Conservation (phyloP, 768 basidiomycete species). For the Podaxis rugospora region DNA sequence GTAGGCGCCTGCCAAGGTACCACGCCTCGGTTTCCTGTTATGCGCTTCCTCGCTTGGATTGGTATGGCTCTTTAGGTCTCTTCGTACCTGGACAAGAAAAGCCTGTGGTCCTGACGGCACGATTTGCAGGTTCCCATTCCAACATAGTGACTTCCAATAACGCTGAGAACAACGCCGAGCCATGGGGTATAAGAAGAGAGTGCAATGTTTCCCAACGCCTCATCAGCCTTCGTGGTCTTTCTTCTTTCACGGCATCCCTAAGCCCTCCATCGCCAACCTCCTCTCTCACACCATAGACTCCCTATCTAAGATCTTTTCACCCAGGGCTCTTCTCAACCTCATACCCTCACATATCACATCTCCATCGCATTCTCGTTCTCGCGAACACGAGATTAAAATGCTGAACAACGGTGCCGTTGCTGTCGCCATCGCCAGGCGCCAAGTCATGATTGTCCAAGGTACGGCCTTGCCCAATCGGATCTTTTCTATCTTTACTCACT, state of each 20-base stretch:
- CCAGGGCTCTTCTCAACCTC: background rate
- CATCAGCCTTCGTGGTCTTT: background rate
- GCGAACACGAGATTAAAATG: conserved; percentile 16
- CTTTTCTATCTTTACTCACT: background rate
- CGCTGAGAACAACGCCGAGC: background rate
- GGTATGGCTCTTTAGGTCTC: background rate
- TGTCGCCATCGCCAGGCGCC: conserved; percentile 63
- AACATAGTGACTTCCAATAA: background rate
- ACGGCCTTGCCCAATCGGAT: background rate
- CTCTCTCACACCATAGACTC: background rate
- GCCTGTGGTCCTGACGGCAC: background rate
- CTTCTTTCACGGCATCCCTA: background rate
- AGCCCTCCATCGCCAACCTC: background rate
- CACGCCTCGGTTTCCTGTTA: background rate
- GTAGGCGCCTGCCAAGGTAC: background rate
- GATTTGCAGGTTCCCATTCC: background rate
- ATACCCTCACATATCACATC: background rate
- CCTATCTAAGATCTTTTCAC: background rate
- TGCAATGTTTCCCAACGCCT: background rate
- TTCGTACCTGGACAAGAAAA: background rate
- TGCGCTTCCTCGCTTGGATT: background rate
- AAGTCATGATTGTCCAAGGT: conserved; percentile 71
- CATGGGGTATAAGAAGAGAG: background rate
- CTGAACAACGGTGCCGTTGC: conserved; percentile 59
- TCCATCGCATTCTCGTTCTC: background rate